These are phyloP conservation scores for Cymbopogon citratus DNA, from an alignment of 176 grass and related monocot species.

Conservation along the genomic window DNA sequence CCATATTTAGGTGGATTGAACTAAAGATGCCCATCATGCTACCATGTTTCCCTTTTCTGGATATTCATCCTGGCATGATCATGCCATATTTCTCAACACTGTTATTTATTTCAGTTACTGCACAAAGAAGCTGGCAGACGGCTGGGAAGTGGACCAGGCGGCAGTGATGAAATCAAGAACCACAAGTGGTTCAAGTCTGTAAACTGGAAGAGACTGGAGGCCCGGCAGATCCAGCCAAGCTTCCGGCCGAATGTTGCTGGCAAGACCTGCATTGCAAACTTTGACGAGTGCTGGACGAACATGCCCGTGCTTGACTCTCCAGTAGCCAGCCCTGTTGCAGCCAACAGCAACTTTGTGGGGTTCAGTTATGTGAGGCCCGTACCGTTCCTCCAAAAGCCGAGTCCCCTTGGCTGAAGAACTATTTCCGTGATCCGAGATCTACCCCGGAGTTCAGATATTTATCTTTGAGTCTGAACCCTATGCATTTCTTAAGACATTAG, in stretches of 20 bases:
- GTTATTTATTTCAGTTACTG: constrained; percentile 49
- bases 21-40: not conserved
- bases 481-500: constrained; percentile 2
- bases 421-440: not conserved
- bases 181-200: constrained; percentile 97
- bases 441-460: not conserved
- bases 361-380: constrained; percentile 79
- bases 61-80: not conserved
- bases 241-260: constrained; percentile 84
- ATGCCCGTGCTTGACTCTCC: constrained; percentile 85
- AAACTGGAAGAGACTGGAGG: constrained; percentile 85
- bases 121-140: constrained; percentile 82
- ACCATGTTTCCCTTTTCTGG: not conserved
- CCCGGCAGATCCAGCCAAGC: constrained; percentile 77
- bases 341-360: constrained; percentile 64
- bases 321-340: constrained; percentile 67
- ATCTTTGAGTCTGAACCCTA: not conserved
- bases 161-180: constrained; percentile 78
- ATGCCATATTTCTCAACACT: not conserved
- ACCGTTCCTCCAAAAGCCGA: constrained; percentile 60
- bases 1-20: not conserved
- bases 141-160: constrained; percentile 52
- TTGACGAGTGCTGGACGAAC: constrained; percentile 85
- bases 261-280: constrained; percentile 75
- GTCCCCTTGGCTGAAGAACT: constrained; percentile 51